phyloP scores from a whole-genome alignment of 2,329 filamentous ascomycete genomes.

The Fusarium sp. region DNA sequence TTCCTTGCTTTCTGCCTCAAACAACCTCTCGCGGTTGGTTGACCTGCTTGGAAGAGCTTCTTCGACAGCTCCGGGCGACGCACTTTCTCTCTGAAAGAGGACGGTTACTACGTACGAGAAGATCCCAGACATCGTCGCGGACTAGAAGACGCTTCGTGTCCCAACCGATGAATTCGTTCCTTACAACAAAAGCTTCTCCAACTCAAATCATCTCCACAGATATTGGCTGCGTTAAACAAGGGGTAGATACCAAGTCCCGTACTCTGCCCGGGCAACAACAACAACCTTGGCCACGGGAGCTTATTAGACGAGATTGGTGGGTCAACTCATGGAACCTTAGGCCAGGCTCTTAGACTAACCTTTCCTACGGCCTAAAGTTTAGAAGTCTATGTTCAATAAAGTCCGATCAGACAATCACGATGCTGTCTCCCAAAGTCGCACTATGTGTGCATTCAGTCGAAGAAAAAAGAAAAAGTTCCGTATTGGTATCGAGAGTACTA shows the following conservation, averaged over 20 bases:
- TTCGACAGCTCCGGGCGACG: neutral
- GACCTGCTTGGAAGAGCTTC: no score
- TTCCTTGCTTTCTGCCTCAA: neutral
- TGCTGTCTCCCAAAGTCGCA: neutral
- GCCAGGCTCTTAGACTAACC: neutral
- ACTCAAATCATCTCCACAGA: no score
- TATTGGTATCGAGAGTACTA: neutral
- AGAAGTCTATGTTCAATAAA: neutral
- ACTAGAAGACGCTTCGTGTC: no score
- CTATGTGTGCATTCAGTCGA: rapidly evolving
- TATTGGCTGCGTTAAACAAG: neutral
- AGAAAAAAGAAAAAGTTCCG: neutral
- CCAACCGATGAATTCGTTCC: no score
- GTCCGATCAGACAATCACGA: neutral
- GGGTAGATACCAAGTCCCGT: neutral
- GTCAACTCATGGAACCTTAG: rapidly evolving
- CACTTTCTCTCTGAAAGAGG: no score
- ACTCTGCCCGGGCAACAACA: neutral
- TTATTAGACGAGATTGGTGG: rapidly evolving
- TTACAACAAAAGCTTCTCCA: no score
- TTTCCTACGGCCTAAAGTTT: neutral
- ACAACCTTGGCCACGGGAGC: no score
- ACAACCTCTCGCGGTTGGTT: no score
- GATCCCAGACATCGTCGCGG: no score
- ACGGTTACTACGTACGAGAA: no score